These are phyloP conservation scores for Butyriboletus loyo DNA, from an alignment of 768 basidiomycete genomes.

Conservation along the genomic window DNA sequence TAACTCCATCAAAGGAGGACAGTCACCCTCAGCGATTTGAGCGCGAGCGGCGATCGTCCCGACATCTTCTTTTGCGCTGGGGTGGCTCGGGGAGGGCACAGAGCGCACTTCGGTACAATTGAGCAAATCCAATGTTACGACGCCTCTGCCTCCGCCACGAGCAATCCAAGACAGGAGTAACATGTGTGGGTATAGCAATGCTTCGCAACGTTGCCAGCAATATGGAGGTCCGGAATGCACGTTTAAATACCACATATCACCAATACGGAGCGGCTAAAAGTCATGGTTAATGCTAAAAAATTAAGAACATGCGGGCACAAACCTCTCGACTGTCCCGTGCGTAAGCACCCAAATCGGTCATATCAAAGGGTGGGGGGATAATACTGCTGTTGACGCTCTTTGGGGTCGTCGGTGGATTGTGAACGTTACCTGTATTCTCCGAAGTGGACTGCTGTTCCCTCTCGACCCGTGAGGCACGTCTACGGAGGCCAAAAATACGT, in stretches of 20 bases:
- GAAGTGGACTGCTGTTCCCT: slow-evolving; percentile 11
- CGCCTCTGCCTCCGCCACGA: slow-evolving; percentile 75
- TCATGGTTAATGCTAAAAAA: slow-evolving; percentile 4
- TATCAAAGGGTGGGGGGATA: slow-evolving; percentile 45
- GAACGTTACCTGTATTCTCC: slow-evolving; percentile 8
- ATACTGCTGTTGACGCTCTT: slow-evolving; percentile 32
- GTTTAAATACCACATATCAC: slow-evolving; percentile 88
- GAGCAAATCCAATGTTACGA: slow-evolving; percentile 81
- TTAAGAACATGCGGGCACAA: slow-evolving; percentile 6
- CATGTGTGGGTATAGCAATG: slow-evolving; percentile 78
- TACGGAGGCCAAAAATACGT: slow-evolving; percentile 34
- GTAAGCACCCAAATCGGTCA: slow-evolving; percentile 44
- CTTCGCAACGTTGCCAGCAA: slow-evolving; percentile 79
- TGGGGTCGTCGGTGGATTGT: slow-evolving; percentile 23
- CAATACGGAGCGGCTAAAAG: slow-evolving; percentile 79
- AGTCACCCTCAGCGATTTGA: slow-evolving; percentile 48
- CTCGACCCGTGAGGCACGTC: slow-evolving; percentile 30
- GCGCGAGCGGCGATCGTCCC: slow-evolving; percentile 77
- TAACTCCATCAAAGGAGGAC: slow-evolving; percentile 56
- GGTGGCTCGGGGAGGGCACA: slow-evolving; percentile 78
- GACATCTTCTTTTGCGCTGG: slow-evolving; percentile 78
- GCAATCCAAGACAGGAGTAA: slow-evolving; percentile 86
- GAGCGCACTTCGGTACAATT: slow-evolving; percentile 86
- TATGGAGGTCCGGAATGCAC: slow-evolving; percentile 81
- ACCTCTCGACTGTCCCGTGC: slow-evolving; percentile 44